phyloP scores from a whole-genome alignment of 176 grass and related monocot species.

The Ampelocalamus luodianensis region DNA sequence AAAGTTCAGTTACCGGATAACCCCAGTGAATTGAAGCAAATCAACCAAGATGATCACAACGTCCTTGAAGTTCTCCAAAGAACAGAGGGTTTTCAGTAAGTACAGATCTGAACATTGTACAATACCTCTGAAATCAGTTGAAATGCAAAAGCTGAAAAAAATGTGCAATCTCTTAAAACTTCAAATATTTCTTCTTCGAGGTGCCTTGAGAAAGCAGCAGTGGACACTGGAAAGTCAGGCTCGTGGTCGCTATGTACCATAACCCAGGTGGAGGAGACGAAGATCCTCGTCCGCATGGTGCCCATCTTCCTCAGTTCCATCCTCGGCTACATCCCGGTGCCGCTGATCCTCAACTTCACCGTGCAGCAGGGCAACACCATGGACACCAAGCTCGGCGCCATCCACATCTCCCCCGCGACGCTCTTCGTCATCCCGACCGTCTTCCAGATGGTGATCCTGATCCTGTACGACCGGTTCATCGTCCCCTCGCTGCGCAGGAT shows the following conservation, averaged over 20 bases:
- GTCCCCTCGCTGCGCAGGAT: conserved; percentile 59
- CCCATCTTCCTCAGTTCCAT: conserved; percentile 77
- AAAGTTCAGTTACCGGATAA: conserved; percentile 55
- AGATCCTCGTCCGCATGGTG: conserved; percentile 73
- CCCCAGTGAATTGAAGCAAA: conserved; percentile 38
- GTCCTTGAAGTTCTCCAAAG: conserved; percentile 45
- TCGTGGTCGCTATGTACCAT: conserved; percentile 64
- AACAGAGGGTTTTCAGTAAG: conserved; percentile 66
- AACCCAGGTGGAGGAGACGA: conserved; percentile 86
- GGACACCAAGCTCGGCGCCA: conserved; percentile 62
- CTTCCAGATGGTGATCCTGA: conserved; percentile 75
- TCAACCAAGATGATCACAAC: conserved; percentile 8
- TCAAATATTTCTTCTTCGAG: conserved; percentile 29
- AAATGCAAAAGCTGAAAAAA: neutral
- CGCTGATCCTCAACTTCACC: conserved; percentile 64
- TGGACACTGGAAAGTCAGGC: conserved; percentile 36
- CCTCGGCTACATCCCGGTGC: conserved; percentile 59
- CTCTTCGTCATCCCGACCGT: conserved; percentile 74
- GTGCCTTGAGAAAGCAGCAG: conserved; percentile 71
- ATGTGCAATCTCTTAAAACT: too few species aligned
- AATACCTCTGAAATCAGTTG: neutral
- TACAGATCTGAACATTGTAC: neutral
- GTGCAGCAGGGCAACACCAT: conserved; percentile 92
- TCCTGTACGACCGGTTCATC: conserved; percentile 68
- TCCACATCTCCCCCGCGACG: conserved; percentile 68